Base-by-base conservation (phyloP, 257 asterid species). In the Prunella vulgaris region DNA sequence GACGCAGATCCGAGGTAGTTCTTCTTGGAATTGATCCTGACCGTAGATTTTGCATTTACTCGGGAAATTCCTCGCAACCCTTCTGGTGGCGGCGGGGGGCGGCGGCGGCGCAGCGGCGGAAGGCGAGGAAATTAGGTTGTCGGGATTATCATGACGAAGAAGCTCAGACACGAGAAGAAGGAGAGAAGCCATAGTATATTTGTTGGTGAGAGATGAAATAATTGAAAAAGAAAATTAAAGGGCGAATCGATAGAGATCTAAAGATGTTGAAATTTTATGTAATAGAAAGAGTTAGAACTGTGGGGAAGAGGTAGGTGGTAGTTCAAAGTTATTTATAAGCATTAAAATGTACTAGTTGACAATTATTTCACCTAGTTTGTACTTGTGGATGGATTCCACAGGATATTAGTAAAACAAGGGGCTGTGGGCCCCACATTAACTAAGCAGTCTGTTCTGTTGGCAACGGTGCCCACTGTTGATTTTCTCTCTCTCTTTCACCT, bases 141-240 rank as follows among this genome's bases (percentile, higher is more conserved):
- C 94, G 1, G 46, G 44, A 64, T 76, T 80, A 59, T 83, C 81
- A 37, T 80, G 88, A 35, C 78, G 79, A 28, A 84, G 81, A 13
- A 87, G 76, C 77, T 83, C 94, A 42, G 87, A 81, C 15, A 87
- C 48, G 12, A 87, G 83, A 61, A 87, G 94, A 80, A 87, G 70
- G 1, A 87, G 81, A 58, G 94, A 81, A 67, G 94, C 94, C 94
- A 87, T 87, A 7, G 22, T 27, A 8, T 53, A 49, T 17, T 66
- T n/a, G n/a, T n/a, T n/a, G n/a, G n/a, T n/a, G n/a, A n/a, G n/a
- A n/a, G n/a, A 4, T 21, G 35, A n/a, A 5, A 33, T 33, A 33
- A 33, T 30, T 2, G 33, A 5, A 30, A 30, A 30, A 4, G 5
- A 30, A 30, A 2, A 5, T 0, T 7, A 13, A 37, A 7, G 12